Base-by-base conservation (phyloP, 352 stramenopile species). In the Phytophthora tubulina region DNA sequence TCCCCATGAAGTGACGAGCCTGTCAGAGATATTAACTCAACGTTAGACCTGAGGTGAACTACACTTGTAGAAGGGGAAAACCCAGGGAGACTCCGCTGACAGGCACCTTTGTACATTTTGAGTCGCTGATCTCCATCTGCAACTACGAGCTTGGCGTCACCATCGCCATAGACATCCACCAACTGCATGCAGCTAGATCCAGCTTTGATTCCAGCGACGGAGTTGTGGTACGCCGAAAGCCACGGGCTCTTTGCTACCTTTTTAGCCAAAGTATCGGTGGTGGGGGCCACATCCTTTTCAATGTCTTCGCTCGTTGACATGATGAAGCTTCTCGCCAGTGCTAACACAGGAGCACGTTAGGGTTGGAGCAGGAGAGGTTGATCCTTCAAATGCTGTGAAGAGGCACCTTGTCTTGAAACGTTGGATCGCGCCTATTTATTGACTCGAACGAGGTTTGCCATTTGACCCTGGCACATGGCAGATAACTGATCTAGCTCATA, bases 181-280 rank as follows among this genome's bases (percentile, higher is more conserved):
- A 95, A 76, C 41, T 88, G 75, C 62, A 96, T 84, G 65, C 80
- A 92, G 36, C 81, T 94, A 11, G 85, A 89, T 67, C 82, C 91
- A 15, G 86, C 85, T 62, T 95, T 89, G 65, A 98, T 94, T 1
- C 88, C 88, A 45, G 92, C 92, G n/a, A 97, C 88, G 3, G 90
- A 88, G 77, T 97, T 96, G 79, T 96, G 82, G 64, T 96, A 97
- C 14, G 92, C 92, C 52, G 88, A 89, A 27, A 98, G 80, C 91
- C 92, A 97, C 38, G 91, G 92, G 45, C 77, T 77, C 35, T 77
- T 83, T 10, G 30, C 21, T n/a, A 45, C 17, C 31, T 81, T 83
- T 32, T 81, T 77, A 31, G 38, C 14, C 4, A 63, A 56, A 7
- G 58, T 6, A 39, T 81, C 58, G 5, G 53, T 49, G 7, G 55